Base-by-base conservation (phyloP, 164 flowering plant species). In the Macadamia tetraphylla region DNA sequence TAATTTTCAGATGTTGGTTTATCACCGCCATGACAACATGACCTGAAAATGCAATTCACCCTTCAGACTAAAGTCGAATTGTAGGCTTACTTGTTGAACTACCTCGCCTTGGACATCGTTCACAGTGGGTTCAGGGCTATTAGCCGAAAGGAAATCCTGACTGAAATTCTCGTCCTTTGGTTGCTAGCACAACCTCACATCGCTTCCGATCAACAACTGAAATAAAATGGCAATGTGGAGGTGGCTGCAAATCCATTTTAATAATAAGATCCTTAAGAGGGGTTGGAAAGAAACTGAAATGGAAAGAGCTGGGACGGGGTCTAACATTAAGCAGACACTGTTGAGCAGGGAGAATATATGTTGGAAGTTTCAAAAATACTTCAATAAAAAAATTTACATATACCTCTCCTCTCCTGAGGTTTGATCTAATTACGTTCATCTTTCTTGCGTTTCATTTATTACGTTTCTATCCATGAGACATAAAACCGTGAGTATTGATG, bases 141-240 rank as follows among this genome's bases (percentile, higher is more conserved):
- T 4, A 35, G 40, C 40, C 40, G 77, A 73, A 70, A 53, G 61
- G 3, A 71, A 48, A 57, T 74, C 72, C 55, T 29, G 56, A 6
- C 42, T 40, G 67, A 31, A 0, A 23, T 71, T 77, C 57, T 49
- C 60, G 3, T 72, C 84, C 78, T 74, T 81, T 29, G 83, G 85
- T 57, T 83, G 77, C 81, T 76, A 70, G 82, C 86, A 68, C 88
- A 83, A 76, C 82, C 86, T 69, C 88, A 86, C 88, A 82, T 84
- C 15, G 71, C 67, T 74, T 46, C 58, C 63, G 49, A 59, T 59
- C 1, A 40, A n/a, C 0, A 31, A 49, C 23, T n/a, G 23, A 48
- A 62, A 4, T 53, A n/a, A 55, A 17, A 15, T 15, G 29, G 12
- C 40, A 4, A 35, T 35, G n/a, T n/a, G 23, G 53, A 32, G 61